A percentile compares a stretch with the other conserved stretches of the same genome.
Evolutionary conservation across 257 asterid species (phyloP).

Genomic region (Nicotiana tomentosiformis): DNA sequence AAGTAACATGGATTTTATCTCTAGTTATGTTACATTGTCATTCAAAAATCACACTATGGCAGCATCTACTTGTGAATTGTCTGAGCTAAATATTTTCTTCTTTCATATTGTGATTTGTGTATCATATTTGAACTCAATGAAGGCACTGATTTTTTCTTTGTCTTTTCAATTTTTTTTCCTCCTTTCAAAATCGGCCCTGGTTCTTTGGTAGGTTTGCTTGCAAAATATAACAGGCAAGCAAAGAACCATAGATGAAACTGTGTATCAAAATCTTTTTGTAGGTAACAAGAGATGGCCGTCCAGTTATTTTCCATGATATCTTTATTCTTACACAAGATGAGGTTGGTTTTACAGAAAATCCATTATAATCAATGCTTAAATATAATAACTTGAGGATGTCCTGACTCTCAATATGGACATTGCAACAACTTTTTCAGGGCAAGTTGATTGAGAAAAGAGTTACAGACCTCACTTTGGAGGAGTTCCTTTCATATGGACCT

Average conservation of each 20-base stretch:
- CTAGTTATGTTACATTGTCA: no score
- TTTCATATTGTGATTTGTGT: background rate
- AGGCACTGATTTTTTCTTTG: background rate
- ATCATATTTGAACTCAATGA: background rate
- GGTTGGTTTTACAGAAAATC: constrained; percentile 8
- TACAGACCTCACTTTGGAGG: constrained; percentile 21
- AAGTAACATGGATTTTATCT: no score
- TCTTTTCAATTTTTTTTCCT: background rate
- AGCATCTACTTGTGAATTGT: background rate
- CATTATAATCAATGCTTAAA: background rate
- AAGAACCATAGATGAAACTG: constrained; percentile 10
- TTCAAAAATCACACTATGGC: no score
- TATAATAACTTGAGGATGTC: background rate
- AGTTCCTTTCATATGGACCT: constrained; percentile 29
- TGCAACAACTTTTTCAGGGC: constrained; percentile 12
- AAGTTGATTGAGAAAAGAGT: constrained; percentile 20
- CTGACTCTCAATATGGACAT: background rate
- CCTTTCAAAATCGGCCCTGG: background rate
- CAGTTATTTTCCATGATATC: constrained; percentile 29
- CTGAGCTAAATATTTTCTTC: background rate
- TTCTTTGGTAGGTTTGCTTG: constrained; percentile 3
- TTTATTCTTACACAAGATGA: constrained; percentile 21
- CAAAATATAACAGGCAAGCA: constrained; percentile 1
- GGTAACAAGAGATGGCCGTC: constrained; percentile 26
- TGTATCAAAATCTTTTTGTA: constrained; percentile 17